These are phyloP conservation scores for Yamadazyma trypodendri DNA, from an alignment of 1,139 yeast species.

Conservation along the genomic window DNA sequence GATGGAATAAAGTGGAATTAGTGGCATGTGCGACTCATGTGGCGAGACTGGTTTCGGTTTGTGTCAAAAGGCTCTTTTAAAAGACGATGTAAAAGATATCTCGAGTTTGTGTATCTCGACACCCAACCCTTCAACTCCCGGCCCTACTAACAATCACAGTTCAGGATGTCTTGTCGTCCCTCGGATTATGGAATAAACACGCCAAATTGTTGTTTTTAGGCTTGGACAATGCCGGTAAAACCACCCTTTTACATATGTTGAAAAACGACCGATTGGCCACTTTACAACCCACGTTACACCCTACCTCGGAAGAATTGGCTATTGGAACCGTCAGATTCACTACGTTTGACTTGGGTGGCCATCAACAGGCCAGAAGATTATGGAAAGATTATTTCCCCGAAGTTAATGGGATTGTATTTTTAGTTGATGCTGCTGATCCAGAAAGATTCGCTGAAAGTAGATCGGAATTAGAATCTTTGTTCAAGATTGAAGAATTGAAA, in stretches of 20 bases:
- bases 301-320: conserved; percentile 96
- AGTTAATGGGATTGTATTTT: conserved; percentile 93
- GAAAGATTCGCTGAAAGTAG: conserved; percentile 93
- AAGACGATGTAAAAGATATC: too few relatives aligned
- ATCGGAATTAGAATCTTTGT: conserved; percentile 89
- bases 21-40: too few relatives aligned
- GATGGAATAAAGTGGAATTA: too few relatives aligned
- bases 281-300: conserved; percentile 96
- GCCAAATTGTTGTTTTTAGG: conserved; percentile 95
- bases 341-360: conserved; percentile 98
- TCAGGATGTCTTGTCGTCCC: conserved; percentile 89
- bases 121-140: too few relatives aligned
- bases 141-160: conserved; percentile 22
- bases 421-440: conserved; percentile 96
- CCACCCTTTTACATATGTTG: conserved; percentile 94
- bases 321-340: conserved; percentile 96
- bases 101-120: too few relatives aligned
- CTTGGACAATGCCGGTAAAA: conserved; percentile 97
- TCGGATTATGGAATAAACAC: conserved; percentile 96
- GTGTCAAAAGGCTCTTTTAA: too few relatives aligned
- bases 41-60: too few relatives aligned
- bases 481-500: conserved; percentile 85
- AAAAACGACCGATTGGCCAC: conserved; percentile 98
- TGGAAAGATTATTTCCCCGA: conserved; percentile 99
- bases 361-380: conserved; percentile 95